Base-by-base conservation (phyloP, 2,329 filamentous ascomycete species). In the Chaetomiaceae sp. region DNA sequence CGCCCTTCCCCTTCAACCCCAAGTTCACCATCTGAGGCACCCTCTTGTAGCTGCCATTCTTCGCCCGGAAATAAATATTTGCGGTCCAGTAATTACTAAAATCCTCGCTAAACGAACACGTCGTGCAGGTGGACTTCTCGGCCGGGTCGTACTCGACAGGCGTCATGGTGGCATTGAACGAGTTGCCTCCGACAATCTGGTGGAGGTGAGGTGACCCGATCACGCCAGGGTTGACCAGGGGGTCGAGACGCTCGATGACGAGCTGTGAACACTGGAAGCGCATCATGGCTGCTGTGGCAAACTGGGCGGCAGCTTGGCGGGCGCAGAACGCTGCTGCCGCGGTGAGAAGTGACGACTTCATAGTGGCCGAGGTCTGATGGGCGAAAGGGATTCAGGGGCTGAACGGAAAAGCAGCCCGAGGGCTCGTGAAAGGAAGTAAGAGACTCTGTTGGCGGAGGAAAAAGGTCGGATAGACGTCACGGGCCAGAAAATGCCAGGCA, bases 261-360 rank as follows among this genome's bases (percentile, higher is more conserved):
- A 51, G 49, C 9, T 63, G 63, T 19, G 62, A 59, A 51, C 64
- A 65, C 34, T 60, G 57, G 45, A 66, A 66, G 12, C 64, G 64
- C 15, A 66, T 57, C 39, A 59, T 57, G 46, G 66, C 15, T n/a
- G n/a, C 36, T 19, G 14, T n/a, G 15, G 50, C 50, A 17, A 47
- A 47, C 27, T 53, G 50, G 11, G 43, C 50, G 1, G 53, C 43
- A 3, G 50, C 57, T 3, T 58, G 43, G 5, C 20, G 34, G 20
- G 53, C 52, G 23, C 51, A 55, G 20, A 57, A 52, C 45, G 54
- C 56, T 14, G 48, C 48, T 22, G 33, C 48, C 11, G 37, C 3
- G 11, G 25, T 29, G 8, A 47, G 25, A 4, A 47, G 19, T 14
- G 36, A 48, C 1, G 19, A 14, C 33, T 45, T 54, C 51, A 54